These are phyloP conservation scores for Flaveria floridana DNA, from an alignment of 140 eudicot species.

Conservation along the genomic window DNA sequence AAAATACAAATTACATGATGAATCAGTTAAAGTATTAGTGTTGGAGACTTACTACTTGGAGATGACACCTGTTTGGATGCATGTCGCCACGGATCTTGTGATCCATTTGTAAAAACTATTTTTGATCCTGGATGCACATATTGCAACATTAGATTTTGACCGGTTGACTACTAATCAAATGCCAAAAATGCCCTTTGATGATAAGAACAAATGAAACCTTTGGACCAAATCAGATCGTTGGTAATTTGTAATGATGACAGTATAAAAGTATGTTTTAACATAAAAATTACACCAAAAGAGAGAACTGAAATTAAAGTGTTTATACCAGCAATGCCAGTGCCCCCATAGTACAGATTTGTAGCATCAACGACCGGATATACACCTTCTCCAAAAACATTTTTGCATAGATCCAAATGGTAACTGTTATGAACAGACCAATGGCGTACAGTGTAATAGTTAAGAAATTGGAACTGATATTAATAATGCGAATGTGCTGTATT, in stretches of 20 bases:
- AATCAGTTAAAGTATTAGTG: not conserved
- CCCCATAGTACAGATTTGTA: slow-evolving; percentile 91
- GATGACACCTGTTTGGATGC: slow-evolving; percentile 95
- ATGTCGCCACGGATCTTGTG: slow-evolving; percentile 99
- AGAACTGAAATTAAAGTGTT: not conserved
- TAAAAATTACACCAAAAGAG: not conserved
- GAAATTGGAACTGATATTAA: too few species aligned
- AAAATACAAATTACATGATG: slow-evolving; percentile 2
- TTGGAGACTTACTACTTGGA: slow-evolving; percentile 54
- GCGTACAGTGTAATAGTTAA: too few species aligned
- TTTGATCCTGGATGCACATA: slow-evolving; percentile 65
- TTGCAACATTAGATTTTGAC: slow-evolving; percentile 16
- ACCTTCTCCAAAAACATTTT: slow-evolving; percentile 83
- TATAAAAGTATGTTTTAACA: not conserved
- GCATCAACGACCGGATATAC: slow-evolving; percentile 76
- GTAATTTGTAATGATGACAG: not conserved
- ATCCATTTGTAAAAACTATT: slow-evolving; percentile 92
- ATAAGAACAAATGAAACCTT: slow-evolving; percentile 2
- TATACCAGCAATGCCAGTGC: slow-evolving; percentile 83
- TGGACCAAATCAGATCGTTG: not conserved
- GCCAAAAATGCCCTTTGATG: slow-evolving; percentile 13
- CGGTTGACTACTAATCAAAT: slow-evolving; percentile 14
- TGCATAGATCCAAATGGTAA: slow-evolving; percentile 95
- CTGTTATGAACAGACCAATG: slow-evolving; percentile 35
- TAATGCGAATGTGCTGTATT: not conserved